Percentiles rank a stretch among this genome's conserved stretches.
phyloP scores from a whole-genome alignment of 768 basidiomycete species.

The Termitomyces sp. region DNA sequence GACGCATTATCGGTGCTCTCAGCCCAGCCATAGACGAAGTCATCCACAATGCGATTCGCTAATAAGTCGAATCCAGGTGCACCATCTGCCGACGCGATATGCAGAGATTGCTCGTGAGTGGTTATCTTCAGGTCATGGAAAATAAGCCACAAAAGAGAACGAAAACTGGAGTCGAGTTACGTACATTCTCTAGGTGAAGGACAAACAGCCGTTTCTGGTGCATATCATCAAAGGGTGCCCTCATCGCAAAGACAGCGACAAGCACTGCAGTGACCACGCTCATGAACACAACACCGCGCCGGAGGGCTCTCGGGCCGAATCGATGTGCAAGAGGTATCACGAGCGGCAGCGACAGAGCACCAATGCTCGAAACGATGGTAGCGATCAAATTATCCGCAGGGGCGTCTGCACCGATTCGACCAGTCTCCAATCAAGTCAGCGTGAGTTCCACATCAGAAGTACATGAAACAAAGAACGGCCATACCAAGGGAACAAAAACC shows the following conservation, averaged over 20 bases:
- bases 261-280: constrained; percentile 41
- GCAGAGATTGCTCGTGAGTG: constrained; percentile 66
- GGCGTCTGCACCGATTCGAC: constrained; percentile 75
- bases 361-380: constrained; percentile 58
- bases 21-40: constrained; percentile 48
- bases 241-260: constrained; percentile 58
- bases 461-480: constrained; percentile 14
- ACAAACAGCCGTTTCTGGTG: constrained; percentile 89
- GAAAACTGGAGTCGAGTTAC: constrained; percentile 15
- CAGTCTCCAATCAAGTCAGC: constrained; percentile 50
- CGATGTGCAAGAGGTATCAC: constrained; percentile 71
- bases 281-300: constrained; percentile 39
- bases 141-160: background rate
- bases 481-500: constrained; percentile 86
- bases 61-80: constrained; percentile 72
- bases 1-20: constrained; percentile 20
- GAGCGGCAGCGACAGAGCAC: constrained; percentile 57
- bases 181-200: constrained; percentile 81
- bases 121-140: constrained; percentile 47
- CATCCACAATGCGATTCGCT: constrained; percentile 52
- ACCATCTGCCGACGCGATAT: constrained; percentile 79
- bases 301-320: constrained; percentile 41
- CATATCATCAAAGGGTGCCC: constrained; percentile 69
- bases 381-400: constrained; percentile 91
- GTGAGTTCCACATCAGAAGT: background rate